Percentiles rank a stretch among this genome's conserved stretches.
Evolutionary conservation across 345 rosid genomes (phyloP).

Genomic region (Bretschneidera sinensis): DNA sequence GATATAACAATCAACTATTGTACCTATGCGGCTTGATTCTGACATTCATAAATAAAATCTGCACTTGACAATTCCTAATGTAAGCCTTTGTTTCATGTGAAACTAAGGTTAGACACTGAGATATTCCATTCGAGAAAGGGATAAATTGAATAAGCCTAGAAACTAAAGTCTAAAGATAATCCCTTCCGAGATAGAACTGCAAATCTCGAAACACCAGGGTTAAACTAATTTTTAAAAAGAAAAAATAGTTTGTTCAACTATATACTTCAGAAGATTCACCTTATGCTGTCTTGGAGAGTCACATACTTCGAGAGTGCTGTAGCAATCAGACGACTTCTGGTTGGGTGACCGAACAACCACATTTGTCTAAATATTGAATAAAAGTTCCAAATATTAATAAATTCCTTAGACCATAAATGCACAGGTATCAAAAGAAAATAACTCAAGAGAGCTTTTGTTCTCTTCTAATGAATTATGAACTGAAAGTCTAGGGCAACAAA

Average conservation of each 20-base stretch:
- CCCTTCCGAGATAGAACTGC: neutral
- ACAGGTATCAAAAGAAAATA: neutral
- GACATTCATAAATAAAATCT: too few relatives aligned
- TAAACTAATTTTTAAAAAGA: neutral
- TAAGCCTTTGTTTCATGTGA: too few relatives aligned
- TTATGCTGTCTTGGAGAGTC: neutral
- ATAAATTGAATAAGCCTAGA: neutral
- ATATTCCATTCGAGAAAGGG: neutral
- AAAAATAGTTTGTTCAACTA: neutral
- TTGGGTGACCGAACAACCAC: neutral
- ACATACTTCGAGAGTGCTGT: neutral
- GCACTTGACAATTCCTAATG: too few relatives aligned
- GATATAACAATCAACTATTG: too few relatives aligned
- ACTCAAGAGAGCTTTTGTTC: neutral
- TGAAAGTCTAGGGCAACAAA: constrained; percentile 12
- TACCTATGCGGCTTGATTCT: too few relatives aligned
- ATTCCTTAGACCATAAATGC: neutral
- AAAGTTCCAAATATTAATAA: too few relatives aligned
- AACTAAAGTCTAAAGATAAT: neutral
- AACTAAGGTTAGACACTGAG: too few relatives aligned
- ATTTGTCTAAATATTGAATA: constrained; percentile 1
- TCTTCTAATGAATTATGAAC: neutral
- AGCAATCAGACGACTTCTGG: neutral
- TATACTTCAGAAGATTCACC: constrained; percentile 5
- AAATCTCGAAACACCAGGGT: neutral